These are phyloP conservation scores for Psilocybe subaeruginosa DNA, from an alignment of 768 basidiomycete genomes.

Conservation along the genomic window DNA sequence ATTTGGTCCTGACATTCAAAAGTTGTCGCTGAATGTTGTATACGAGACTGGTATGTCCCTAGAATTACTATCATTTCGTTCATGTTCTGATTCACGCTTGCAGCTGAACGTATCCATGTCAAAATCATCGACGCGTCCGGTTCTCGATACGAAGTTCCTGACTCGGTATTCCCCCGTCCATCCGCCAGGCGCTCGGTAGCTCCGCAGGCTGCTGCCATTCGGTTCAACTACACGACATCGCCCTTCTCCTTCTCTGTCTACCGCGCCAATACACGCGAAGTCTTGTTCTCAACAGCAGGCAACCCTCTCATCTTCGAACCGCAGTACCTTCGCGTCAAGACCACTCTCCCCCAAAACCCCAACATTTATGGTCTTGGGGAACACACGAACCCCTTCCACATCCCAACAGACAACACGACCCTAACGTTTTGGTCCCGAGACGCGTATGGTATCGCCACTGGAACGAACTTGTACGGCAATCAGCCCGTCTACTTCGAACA, in stretches of 20 bases:
- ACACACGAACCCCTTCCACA: slow-evolving; percentile 66
- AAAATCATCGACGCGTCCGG: slow-evolving; percentile 58
- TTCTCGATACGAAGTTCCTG: slow-evolving; percentile 66
- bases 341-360: slow-evolving; percentile 55
- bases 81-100: background rate
- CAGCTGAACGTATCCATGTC: slow-evolving; percentile 62
- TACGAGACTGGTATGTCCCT: slow-evolving; percentile 52
- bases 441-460: slow-evolving; percentile 56
- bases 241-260: slow-evolving; percentile 69
- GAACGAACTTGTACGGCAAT: slow-evolving; percentile 69
- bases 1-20: slow-evolving; percentile 56
- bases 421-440: slow-evolving; percentile 69
- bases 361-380: slow-evolving; percentile 85
- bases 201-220: slow-evolving; percentile 42
- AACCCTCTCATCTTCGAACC: slow-evolving; percentile 75
- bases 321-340: slow-evolving; percentile 77
- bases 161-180: slow-evolving; percentile 61
- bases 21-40: slow-evolving; percentile 51
- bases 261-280: slow-evolving; percentile 51
- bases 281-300: slow-evolving; percentile 64
- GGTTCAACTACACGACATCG: slow-evolving; percentile 59
- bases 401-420: slow-evolving; percentile 49
- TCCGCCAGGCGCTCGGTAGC: slow-evolving; percentile 27
- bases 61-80: background rate
- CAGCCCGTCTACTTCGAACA: slow-evolving; percentile 79